Percentiles rank a stretch among this genome's conserved stretches.
Conservation (phyloP, 305 asterid genomes). For the Stenogyne calaminthoides region DNA sequence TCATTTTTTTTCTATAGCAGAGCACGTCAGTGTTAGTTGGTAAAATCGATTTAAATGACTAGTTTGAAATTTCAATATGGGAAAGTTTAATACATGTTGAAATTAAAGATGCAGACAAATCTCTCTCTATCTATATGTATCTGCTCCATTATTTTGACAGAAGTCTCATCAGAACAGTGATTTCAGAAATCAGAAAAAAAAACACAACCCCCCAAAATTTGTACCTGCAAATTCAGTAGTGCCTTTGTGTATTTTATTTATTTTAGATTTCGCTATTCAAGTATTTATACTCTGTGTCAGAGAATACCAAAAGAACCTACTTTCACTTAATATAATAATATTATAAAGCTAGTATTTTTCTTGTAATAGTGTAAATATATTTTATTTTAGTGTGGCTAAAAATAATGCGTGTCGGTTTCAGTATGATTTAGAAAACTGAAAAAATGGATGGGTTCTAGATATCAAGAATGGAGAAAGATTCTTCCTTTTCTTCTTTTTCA, state of each 20-base stretch:
- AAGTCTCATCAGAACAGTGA: slow-evolving; percentile 25
- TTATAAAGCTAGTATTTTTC: background rate
- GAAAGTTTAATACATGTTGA: too few species aligned
- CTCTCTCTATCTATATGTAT: background rate
- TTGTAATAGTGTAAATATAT: background rate
- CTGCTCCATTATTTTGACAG: slow-evolving; percentile 37
- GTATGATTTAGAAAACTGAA: slow-evolving; percentile 30
- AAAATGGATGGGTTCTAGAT: slow-evolving; percentile 44
- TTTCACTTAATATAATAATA: background rate
- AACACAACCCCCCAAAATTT: background rate
- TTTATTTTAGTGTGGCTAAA: background rate
- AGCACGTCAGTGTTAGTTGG: too few species aligned
- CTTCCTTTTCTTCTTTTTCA: slow-evolving; percentile 38
- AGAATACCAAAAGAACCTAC: slow-evolving; percentile 34
- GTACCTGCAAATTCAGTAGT: background rate
- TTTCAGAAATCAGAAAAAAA: background rate
- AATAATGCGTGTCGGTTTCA: slow-evolving; percentile 31
- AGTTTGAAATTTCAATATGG: too few species aligned
- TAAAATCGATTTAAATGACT: too few species aligned
- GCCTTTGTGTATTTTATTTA: background rate
- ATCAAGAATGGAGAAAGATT: slow-evolving; percentile 53
- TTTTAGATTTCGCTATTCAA: slow-evolving; percentile 12
- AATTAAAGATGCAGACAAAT: slow-evolving; percentile 24
- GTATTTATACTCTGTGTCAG: slow-evolving; percentile 4
- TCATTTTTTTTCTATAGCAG: too few species aligned